Evolutionary conservation across 2,329 filamentous ascomycete species (phyloP), one percentile per base, ranked within the genome.

Genomic region (Alternaria gaisen): DNA sequence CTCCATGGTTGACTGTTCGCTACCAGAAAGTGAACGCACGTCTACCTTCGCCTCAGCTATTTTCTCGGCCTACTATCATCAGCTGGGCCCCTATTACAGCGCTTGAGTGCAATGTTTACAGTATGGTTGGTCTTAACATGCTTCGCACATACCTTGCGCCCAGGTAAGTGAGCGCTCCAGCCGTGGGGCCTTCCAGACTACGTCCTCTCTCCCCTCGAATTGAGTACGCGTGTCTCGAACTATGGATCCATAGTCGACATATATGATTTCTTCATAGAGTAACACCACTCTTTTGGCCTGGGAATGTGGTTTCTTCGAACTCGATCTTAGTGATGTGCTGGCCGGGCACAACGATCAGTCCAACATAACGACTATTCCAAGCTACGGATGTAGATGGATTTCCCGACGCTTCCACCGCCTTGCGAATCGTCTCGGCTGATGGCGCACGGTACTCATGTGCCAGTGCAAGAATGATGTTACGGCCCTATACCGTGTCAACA

Each of bases 371-470:
- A 68, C 91, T 93, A 26, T 88, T 90, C 89, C 97, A 91, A 69
- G 93, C 87, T 55, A 92, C 80, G 64, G 85, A 58, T 4, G 72
- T 64, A 86, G 57, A 90, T 74, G 56, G 80, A 75, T 71, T 80
- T 34, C 70, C 75, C 2, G 75, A 74, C 18, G 68, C 70, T 59
- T 72, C 65, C 28, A 66, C 73, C 5, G 73, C 69, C 56, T 75
- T 74, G 63, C 74, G 74, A 61, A 84, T 76, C 34, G 83, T 79
- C 3, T 81, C 80, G 11, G 76, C 69, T 8, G 79, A 75, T 5
- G 93, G 93, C 59, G 88, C 86, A 2, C 94, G 91, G 80, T 97
- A 98, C 80, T 99, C 95, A 79, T 95, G 91, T 0, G 94, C 92
- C 67, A 91, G 86, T 36, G 90, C 86, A 53, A 99, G 87, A 53